Base-by-base conservation (phyloP, 164 flowering plant genomes). In the Chloranthus sessilifolius region DNA sequence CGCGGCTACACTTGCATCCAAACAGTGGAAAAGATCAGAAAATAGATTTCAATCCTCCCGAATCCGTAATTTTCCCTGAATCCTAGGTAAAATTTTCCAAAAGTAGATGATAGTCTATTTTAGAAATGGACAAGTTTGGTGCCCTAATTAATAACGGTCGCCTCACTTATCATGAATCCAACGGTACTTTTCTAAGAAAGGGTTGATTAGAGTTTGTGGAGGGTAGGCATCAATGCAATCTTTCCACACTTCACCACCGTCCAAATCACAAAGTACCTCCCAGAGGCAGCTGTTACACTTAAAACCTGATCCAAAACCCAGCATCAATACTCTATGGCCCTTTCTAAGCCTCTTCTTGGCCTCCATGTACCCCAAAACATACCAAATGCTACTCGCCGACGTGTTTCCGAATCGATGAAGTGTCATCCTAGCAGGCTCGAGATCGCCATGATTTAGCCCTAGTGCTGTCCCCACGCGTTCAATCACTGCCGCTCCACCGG, bases 331-430 rank as follows among this genome's bases (percentile, higher is more conserved):
- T 4, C 43, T 34, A 7, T 34, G 3, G 4, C 53, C 40, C 14
- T 19, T 50, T 5, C 38, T 34, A 40, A 50, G 19, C 27, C 53
- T 31, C 53, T 34, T 34, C 53, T 50, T 50, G 26, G 53, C 53
- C 34, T 50, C 53, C 22, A 22, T 50, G 41, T 50, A 50, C n/a
- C 22, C 28, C 23, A 50, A 33, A 2, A 30, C 53, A 21, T 50
- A 50, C 53, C 53, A 50, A 16, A 50, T 30, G 41, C 27, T 11
- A 22, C 53, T 50, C 4, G 53, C 37, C 19, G 53, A 50, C 7
- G 53, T 50, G 42, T 50, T 50, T 4, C 53, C 53, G 16, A 33
- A 50, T 3, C 53, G 53, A 15, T 50, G 53, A 15, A 50, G 53
- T 12, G 41, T 50, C 53, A 50, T 50, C 42, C 53, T 22, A 20